phyloP scores from a whole-genome alignment of 208 protist species.

The Acanthamoeba quina region DNA sequence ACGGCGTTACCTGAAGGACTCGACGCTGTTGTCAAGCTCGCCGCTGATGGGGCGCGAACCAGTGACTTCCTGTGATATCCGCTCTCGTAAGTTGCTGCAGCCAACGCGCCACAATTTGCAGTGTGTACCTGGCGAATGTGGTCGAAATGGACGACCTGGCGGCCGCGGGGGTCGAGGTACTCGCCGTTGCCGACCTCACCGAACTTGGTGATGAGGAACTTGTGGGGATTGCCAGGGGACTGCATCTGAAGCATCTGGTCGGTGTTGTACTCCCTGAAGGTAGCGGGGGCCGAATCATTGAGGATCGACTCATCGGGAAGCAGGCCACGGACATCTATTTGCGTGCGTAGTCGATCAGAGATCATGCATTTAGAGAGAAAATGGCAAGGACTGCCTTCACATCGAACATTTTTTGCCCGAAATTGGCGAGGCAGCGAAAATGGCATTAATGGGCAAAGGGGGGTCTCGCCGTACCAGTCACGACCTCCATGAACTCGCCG shows the following conservation, averaged over 20 bases:
- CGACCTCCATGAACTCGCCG: constrained; percentile 85
- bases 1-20: constrained; percentile 65
- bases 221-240: constrained; percentile 43
- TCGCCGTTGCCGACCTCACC: constrained; percentile 80
- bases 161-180: constrained; percentile 79
- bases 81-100: background rate
- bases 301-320: constrained; percentile 80
- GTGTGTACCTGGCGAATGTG: constrained; percentile 83
- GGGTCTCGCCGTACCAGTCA: constrained; percentile 76
- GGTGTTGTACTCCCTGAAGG: constrained; percentile 85
- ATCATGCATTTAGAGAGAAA: background rate
- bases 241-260: constrained; percentile 81
- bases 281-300: constrained; percentile 77
- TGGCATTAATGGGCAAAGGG: background rate
- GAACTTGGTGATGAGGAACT: constrained; percentile 78
- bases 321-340: constrained; percentile 81
- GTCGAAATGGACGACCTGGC: constrained; percentile 80
- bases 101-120: no score
- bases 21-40: constrained; percentile 76
- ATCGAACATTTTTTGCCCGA: background rate
- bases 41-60: constrained; percentile 69
- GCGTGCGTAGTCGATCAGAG: background rate
- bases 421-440: background rate
- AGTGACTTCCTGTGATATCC: constrained; percentile 74
- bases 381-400: background rate